Evolutionary conservation across 768 basidiomycete genomes (phyloP), one percentile per base, ranked within the genome.

Genomic region (Phlegmacium glaucopus): DNA sequence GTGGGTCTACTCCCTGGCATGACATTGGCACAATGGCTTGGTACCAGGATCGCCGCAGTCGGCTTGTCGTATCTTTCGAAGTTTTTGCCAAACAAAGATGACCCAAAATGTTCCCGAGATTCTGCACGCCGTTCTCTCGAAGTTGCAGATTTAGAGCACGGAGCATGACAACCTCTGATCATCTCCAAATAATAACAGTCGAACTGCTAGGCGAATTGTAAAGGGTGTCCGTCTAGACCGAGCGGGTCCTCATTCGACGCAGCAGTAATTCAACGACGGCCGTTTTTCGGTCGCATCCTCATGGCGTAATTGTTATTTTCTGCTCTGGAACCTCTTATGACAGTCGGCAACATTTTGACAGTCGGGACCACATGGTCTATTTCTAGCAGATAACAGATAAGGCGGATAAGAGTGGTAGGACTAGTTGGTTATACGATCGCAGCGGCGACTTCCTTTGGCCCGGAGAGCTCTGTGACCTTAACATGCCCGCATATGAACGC

Each of bases 1-100:
- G 71, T 89, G 57, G 81, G 82, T 30, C 76, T 90, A 34, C 61
- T 89, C 8, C 88, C 88, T 4, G 87, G 87, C 4, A 75, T 80
- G 50, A 75, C 79, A 8, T 64, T 84, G 37, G 76, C 77, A 1
- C 80, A 87, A 51, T 90, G 87, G 86, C 70, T 90, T 41, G 73
- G 74, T 39, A 76, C 81, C 40, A 75, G 88, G 40, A 63, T 85
- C 22, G 72, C 79, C 1, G 87, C 83, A 25, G 70, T 72, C 47
- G 74, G 82, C 13, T 61, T 88, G 37, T 72, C 77, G 17, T 78
- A 71, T 44, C 55, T 67, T 28, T 65, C 70, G 30, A 66, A 60
- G 47, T 48, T 74, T 18, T 61, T 72, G 53, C 61, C 60, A 37
- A 57, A 47, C 47, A 42, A 50, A 28, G 57, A 52, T 52, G 16